These are phyloP conservation scores for Trichoderma atroviride DNA, from an alignment of 2,329 filamentous ascomycete genomes.

Conservation along the genomic window DNA sequence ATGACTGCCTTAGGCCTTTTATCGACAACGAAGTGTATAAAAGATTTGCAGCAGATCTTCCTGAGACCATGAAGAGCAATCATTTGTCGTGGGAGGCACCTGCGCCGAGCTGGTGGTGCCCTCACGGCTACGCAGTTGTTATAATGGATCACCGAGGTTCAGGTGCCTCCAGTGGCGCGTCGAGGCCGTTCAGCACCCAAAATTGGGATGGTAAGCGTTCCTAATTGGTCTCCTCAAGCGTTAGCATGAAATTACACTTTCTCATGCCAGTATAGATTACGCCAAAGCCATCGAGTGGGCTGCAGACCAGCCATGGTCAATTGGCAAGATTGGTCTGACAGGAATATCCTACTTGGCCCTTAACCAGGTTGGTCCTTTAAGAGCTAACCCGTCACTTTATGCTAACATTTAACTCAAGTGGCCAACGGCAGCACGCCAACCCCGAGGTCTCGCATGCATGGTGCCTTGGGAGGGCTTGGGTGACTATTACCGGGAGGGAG, in stretches of 20 bases:
- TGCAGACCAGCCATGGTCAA: background rate
- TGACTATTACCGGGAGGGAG: background rate
- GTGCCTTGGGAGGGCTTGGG: background rate
- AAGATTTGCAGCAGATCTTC: conserved; percentile 39
- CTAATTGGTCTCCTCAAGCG: background rate
- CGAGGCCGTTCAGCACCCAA: too few species aligned
- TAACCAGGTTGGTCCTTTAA: too few species aligned
- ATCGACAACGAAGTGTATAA: conserved; percentile 30
- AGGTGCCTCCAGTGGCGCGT: background rate
- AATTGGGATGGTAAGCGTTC: background rate
- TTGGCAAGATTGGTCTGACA: background rate
- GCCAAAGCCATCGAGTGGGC: background rate
- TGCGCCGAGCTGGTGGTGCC: background rate
- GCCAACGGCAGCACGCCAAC: background rate
- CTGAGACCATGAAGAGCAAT: background rate
- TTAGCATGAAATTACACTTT: background rate
- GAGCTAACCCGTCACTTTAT: too few species aligned
- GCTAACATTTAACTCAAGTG: background rate
- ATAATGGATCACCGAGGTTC: background rate
- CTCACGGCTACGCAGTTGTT: background rate
- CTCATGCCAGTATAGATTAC: background rate
- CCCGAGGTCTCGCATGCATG: background rate
- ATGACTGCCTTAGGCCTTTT: conserved; percentile 31
- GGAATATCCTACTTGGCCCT: background rate
- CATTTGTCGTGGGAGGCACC: background rate